These are phyloP conservation scores for Cercospora zeina DNA, from an alignment of 2,329 filamentous ascomycete species.

Conservation along the genomic window DNA sequence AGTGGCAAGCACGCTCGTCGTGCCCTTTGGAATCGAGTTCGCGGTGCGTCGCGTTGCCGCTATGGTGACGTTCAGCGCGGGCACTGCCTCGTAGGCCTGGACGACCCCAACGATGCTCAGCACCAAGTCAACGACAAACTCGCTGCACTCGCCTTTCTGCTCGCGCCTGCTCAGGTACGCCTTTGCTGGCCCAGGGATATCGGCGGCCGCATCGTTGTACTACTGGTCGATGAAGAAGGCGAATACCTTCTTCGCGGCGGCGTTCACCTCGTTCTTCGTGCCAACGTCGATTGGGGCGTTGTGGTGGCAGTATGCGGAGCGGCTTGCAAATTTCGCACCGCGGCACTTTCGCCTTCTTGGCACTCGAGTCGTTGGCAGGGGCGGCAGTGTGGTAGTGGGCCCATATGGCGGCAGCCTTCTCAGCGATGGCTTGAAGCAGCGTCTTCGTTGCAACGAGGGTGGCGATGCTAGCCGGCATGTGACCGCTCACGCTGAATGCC, in stretches of 20 bases:
- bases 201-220: background rate
- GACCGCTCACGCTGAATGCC: background rate
- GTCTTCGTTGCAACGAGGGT: background rate
- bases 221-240: constrained; percentile 9
- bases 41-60: background rate
- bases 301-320: background rate
- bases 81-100: background rate
- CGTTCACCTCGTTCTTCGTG: background rate
- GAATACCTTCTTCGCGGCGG: constrained; percentile 2
- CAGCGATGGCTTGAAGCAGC: constrained; percentile 3
- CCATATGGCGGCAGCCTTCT: background rate
- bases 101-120: background rate
- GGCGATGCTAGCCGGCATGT: background rate
- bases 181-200: background rate
- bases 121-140: constrained; percentile 4
- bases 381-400: background rate
- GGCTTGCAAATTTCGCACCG: background rate
- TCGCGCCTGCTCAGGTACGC: background rate
- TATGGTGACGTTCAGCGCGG: background rate
- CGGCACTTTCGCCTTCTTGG: background rate
- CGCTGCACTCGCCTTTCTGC: background rate
- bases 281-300: background rate
- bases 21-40: background rate
- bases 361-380: background rate
- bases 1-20: background rate